Conservation (phyloP, 2,329 filamentous ascomycete genomes). For the Colletotrichum ledebouriae region DNA sequence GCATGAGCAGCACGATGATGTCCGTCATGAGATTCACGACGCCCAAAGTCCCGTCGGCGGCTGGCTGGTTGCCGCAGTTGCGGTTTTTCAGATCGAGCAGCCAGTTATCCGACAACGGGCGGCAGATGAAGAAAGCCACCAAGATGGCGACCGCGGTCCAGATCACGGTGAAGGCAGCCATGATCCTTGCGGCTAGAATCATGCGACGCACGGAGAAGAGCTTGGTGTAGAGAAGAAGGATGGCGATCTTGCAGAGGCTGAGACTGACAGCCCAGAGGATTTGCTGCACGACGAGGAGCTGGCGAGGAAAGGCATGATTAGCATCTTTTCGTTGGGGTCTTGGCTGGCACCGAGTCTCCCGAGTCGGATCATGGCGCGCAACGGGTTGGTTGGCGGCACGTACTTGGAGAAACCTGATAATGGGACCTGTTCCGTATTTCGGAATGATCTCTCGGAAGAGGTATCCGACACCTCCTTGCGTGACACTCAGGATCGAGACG, state of each 20-base stretch:
- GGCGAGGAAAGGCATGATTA: no score
- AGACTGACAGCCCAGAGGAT: slow-evolving; percentile 50
- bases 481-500: slow-evolving; percentile 36
- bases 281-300: slow-evolving; percentile 47
- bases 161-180: slow-evolving; percentile 46
- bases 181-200: slow-evolving; percentile 45
- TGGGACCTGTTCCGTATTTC: slow-evolving; percentile 28
- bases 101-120: slow-evolving; percentile 54
- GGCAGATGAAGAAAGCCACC: slow-evolving; percentile 52
- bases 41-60: slow-evolving; percentile 49
- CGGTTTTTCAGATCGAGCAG: slow-evolving; percentile 42
- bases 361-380: no score
- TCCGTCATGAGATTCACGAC: slow-evolving; percentile 47
- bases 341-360: no score
- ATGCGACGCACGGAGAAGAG: slow-evolving; percentile 48
- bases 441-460: slow-evolving; percentile 34
- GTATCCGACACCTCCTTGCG: slow-evolving; percentile 32
- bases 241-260: slow-evolving; percentile 48
- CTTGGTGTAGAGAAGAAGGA: slow-evolving; percentile 48
- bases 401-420: slow-evolving; percentile 38
- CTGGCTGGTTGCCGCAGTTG: slow-evolving; percentile 46
- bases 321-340: no score
- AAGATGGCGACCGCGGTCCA: slow-evolving; percentile 49
- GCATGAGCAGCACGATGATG: slow-evolving; percentile 46
- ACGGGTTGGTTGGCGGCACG: background rate